Conservation (phyloP, 495 filamentous ascomycete genomes). For the Bombardia bombarda region DNA sequence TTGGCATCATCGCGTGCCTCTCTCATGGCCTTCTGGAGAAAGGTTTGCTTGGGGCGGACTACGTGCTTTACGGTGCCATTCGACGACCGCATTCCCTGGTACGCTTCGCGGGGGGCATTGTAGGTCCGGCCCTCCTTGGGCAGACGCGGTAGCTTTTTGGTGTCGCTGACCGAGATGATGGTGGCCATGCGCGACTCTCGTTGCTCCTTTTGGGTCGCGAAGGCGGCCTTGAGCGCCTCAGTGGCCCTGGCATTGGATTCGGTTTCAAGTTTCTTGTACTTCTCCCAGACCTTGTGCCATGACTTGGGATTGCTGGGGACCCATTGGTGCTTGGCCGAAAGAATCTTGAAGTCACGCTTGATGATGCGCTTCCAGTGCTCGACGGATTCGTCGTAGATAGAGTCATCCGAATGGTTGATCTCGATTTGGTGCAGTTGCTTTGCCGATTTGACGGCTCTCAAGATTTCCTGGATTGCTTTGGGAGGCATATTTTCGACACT, state of each 20-base stretch:
- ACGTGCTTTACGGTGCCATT: neutral
- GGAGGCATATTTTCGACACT: constrained; percentile 9
- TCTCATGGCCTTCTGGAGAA: constrained; percentile 10
- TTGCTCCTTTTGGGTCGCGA: constrained; percentile 21
- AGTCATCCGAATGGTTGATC: constrained; percentile 20
- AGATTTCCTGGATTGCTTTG: constrained; percentile 9
- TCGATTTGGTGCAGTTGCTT: constrained; percentile 31
- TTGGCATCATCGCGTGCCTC: constrained; percentile 5
- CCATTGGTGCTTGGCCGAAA: constrained; percentile 14
- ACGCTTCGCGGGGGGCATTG: neutral
- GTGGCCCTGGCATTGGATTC: constrained; percentile 43
- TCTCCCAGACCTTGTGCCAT: constrained; percentile 31
- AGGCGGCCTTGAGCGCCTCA: constrained; percentile 26
- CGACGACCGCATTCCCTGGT: too few species aligned
- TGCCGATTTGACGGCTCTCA: constrained; percentile 23
- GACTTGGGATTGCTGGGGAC: constrained; percentile 22
- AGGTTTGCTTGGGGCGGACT: constrained; percentile 7
- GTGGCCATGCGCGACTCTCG: constrained; percentile 19
- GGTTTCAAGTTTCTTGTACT: constrained; percentile 33
- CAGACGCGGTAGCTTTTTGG: constrained; percentile 11
- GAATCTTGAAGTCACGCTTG: constrained; percentile 20
- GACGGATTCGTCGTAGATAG: constrained; percentile 21
- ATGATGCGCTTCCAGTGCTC: constrained; percentile 35
- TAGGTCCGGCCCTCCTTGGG: constrained; percentile 2
- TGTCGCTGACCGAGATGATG: constrained; percentile 16